Conservation (phyloP, 2,329 filamentous ascomycete genomes). For the Chaetomium olivaceum region DNA sequence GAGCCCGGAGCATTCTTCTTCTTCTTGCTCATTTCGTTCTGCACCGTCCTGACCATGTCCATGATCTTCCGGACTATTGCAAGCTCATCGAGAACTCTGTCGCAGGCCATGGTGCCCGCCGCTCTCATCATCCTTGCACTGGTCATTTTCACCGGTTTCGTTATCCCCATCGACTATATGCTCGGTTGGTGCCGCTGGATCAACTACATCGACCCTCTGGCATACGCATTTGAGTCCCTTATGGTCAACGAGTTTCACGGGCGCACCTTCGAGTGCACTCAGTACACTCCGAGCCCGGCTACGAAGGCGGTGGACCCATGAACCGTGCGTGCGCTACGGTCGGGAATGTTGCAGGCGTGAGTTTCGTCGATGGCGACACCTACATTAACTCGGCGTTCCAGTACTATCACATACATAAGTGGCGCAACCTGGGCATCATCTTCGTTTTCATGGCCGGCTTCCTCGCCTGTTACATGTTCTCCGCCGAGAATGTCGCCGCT, state of each 20-base stretch:
- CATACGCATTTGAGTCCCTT: conserved; percentile 77
- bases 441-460: conserved; percentile 65
- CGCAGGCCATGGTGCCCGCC: conserved; percentile 62
- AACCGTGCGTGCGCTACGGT: conserved; percentile 60
- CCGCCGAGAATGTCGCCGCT: conserved; percentile 64
- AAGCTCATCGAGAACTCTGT: conserved; percentile 70
- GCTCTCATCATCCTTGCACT: conserved; percentile 64
- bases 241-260: conserved; percentile 81
- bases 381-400: conserved; percentile 57
- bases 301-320: conserved; percentile 38
- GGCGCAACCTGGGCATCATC: conserved; percentile 72
- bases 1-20: conserved; percentile 80
- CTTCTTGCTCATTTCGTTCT: conserved; percentile 75
- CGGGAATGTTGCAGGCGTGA: conserved; percentile 57
- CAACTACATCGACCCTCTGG: conserved; percentile 76
- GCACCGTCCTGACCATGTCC: conserved; percentile 74
- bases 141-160: conserved; percentile 71
- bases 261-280: conserved; percentile 57
- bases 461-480: conserved; percentile 61
- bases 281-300: conserved; percentile 48
- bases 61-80: conserved; percentile 84
- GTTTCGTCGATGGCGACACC: conserved; percentile 56
- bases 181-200: conserved; percentile 81
- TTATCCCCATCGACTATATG: conserved; percentile 68
- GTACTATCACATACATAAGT: conserved; percentile 61